Base-by-base conservation (phyloP, 2,329 filamentous ascomycete species). In the Xylariales sp. region DNA sequence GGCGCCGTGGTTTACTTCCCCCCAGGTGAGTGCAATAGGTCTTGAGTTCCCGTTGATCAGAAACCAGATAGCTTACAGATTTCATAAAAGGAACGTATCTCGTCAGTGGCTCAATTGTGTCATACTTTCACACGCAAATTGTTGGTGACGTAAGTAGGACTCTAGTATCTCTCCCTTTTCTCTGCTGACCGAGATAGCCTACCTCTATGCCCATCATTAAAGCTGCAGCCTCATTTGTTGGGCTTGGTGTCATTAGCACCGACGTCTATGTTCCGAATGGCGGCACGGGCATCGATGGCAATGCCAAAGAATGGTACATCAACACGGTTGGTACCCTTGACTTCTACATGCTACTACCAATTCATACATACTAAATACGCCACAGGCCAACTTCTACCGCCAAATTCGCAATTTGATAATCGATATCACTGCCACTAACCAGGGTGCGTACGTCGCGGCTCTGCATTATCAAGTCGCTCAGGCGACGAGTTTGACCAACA, bases 141-240 rank as follows among this genome's bases (percentile, higher is more conserved):
- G 19, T 33, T 33, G 30, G 30, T 19, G 16, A 33, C 20, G 30
- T 33, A 10, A 33, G 30, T 33, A 11, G 30, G 20, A 7, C 15
- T 14, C n/a, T 18, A 11, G 20, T 7, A 11, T 33, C 5, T 19
- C 7, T 19, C 8, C 20, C 6, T 12, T 33, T 11, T 5, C 82
- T 36, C 80, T 25, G n/a, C 8, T 25, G 8, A 8, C n/a, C 8
- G 23, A 25, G 8, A n/a, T n/a, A 87, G 61, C 74, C 79, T 13
- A 56, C 69, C 44, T 64, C 70, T 46, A 54, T 76, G 24, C 81
- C 83, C 3, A 72, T 73, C 1, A 67, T 86, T 52, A 81, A 82
- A 55, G 76, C 72, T 6, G 52, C 69, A 1, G 49, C 70, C 10
- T 65, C 65, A 29, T 88, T 87, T 52, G 63, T 64, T 14, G 20